A percentile compares a stretch with the other conserved stretches of the same genome.
These are phyloP conservation scores for Hanseniaspora nectarophila DNA, from an alignment of 805 yeast genomes.

Conservation along the genomic window DNA sequence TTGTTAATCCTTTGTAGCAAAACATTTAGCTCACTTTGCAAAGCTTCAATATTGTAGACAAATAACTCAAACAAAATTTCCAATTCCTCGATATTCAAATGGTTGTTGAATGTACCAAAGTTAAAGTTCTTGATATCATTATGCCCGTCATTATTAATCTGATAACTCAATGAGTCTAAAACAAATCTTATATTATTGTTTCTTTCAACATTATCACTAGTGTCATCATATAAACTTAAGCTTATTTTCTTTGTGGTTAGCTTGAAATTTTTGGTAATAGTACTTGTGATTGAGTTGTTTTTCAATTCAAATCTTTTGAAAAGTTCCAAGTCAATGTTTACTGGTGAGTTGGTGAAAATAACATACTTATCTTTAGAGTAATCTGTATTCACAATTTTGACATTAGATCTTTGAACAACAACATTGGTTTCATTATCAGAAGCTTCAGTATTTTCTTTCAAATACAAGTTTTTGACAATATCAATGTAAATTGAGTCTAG, in stretches of 20 bases:
- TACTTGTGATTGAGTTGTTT: slow-evolving; percentile 1
- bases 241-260: background rate
- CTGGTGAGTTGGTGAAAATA: background rate
- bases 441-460: slow-evolving; percentile 1
- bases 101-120: slow-evolving; percentile 39
- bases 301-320: slow-evolving; percentile 3
- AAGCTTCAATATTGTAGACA: slow-evolving; percentile 15
- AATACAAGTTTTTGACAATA: slow-evolving; percentile 1
- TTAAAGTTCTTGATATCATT: slow-evolving; percentile 27
- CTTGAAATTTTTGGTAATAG: background rate
- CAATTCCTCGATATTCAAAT: slow-evolving; percentile 2
- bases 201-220: background rate
- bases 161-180: slow-evolving; percentile 8
- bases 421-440: background rate
- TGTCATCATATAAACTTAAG: background rate
- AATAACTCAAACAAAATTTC: slow-evolving; percentile 15
- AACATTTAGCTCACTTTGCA: background rate
- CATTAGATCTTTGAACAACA: background rate
- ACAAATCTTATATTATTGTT: slow-evolving; percentile 3
- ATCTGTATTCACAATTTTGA: background rate
- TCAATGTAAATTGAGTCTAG: slow-evolving; percentile 5
- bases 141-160: background rate
- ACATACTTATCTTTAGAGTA: background rate
- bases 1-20: background rate
- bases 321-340: background rate